Evolutionary conservation across 2,329 filamentous ascomycete species (phyloP).

Genomic region (Clonostachys solani): DNA sequence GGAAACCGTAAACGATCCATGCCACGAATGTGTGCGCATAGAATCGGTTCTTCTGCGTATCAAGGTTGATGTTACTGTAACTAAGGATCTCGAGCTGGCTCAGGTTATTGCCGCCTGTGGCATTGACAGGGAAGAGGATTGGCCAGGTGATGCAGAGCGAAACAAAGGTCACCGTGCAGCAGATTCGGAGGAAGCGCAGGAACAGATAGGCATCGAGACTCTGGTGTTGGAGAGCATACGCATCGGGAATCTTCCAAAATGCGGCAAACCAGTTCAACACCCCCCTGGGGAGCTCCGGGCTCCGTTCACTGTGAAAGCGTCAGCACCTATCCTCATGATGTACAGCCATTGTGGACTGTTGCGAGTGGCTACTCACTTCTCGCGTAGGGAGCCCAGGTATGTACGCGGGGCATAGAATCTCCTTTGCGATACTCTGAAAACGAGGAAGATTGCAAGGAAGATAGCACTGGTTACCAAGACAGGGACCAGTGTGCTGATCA

Average conservation of each 20-base stretch:
- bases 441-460: slow-evolving; percentile 47
- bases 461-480: slow-evolving; percentile 41
- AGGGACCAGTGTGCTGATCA: slow-evolving; percentile 48
- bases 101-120: slow-evolving; percentile 66
- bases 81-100: slow-evolving; percentile 53
- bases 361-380: background rate
- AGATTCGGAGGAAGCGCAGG: slow-evolving; percentile 77
- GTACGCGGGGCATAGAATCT: slow-evolving; percentile 54
- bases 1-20: slow-evolving; percentile 81
- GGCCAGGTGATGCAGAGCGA: slow-evolving; percentile 83
- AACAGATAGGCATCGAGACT: slow-evolving; percentile 88
- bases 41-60: slow-evolving; percentile 57
- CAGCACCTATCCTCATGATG: background rate
- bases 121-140: slow-evolving; percentile 78
- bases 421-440: slow-evolving; percentile 39
- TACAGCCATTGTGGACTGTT: background rate
- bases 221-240: slow-evolving; percentile 79
- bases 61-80: slow-evolving; percentile 36
- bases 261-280: slow-evolving; percentile 57
- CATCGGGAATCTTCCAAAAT: slow-evolving; percentile 64
- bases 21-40: slow-evolving; percentile 80
- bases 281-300: slow-evolving; percentile 49
- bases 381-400: slow-evolving; percentile 16
- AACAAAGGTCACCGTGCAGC: slow-evolving; percentile 73
- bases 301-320: slow-evolving; percentile 43